Evolutionary conservation across 441 rosid species (phyloP), one percentile per base, ranked within the genome.

Genomic region (Mallotus japonicus): DNA sequence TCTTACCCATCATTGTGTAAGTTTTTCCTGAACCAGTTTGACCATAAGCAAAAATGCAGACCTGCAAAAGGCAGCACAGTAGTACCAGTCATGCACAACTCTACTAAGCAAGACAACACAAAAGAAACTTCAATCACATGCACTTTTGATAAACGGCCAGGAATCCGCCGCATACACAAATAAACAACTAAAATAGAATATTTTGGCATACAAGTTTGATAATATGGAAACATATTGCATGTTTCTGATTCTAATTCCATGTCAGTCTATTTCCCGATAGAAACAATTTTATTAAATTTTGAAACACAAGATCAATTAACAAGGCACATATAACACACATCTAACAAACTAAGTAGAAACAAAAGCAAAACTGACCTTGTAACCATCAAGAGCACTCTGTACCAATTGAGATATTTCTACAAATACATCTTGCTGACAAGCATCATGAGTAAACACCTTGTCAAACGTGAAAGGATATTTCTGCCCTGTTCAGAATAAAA

Each of bases 1-100:
- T 91, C 78, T 85, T 90, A 49, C 99, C 99, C 98, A 95, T 88
- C 99, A 95, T 93, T 13, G 99, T 95, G 76, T 95, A 95, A 8
- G 99, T 95, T 83, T 95, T 95, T 0, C 99, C 98, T 1, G 99
- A 93, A 62, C 99, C 99, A 7, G 99, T 95, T 73, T 95, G 98
- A 40, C 99, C 99, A 61, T 95, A 95, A 44, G 99, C 99, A 87
- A 95, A 95, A 62, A 95, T 93, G 78, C 99, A 95, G 13, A 95
- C 98, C 99, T 95, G 83, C 79, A 64, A 83, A 76, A 73, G 62
- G 54, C 61, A 77, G 17, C 32, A 59, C 19, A 69, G 19, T 19
- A 65, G 12, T 22, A 72, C 12, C 55, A 72, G 75, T 13, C 61
- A 54, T 12, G 54, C 59, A 54, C 32, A 70, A 9, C 12, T 47